These are phyloP conservation scores for Chenopodium quinoa DNA, from an alignment of 148 eudicot species.

Conservation along the genomic window DNA sequence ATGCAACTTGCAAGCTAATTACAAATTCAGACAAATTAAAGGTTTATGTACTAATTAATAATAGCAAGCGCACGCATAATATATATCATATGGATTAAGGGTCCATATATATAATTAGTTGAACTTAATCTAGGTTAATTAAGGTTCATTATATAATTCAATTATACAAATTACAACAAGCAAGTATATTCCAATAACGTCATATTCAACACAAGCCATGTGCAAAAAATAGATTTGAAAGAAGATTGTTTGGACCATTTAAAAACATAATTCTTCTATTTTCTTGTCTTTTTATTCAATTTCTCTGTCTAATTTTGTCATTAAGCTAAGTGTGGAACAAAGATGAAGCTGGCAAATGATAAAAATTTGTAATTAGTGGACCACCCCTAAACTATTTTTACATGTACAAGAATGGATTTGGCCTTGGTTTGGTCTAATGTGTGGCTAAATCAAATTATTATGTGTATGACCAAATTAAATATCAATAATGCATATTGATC, in stretches of 20 bases:
- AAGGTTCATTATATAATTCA: too few relatives aligned
- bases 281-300: not conserved
- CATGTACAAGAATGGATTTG: not conserved
- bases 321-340: not conserved
- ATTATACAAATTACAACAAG: not conserved
- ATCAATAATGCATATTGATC: not conserved
- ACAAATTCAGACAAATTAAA: too few relatives aligned
- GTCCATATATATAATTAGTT: too few relatives aligned
- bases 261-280: not conserved
- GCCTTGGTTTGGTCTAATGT: not conserved
- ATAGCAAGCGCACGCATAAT: too few relatives aligned
- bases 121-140: too few relatives aligned
- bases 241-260: not conserved
- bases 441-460: not conserved
- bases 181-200: not conserved
- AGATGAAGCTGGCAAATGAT: not conserved
- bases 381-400: not conserved
- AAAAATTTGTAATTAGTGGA: not conserved
- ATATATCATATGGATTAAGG: too few relatives aligned
- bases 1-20: too few relatives aligned
- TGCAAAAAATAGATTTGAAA: constrained; percentile 1
- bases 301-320: not conserved
- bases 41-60: too few relatives aligned
- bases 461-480: not conserved
- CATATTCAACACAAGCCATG: not conserved